Evolutionary conservation across 2,329 filamentous ascomycete genomes (phyloP).

Genomic region (Trichoderma sp.): DNA sequence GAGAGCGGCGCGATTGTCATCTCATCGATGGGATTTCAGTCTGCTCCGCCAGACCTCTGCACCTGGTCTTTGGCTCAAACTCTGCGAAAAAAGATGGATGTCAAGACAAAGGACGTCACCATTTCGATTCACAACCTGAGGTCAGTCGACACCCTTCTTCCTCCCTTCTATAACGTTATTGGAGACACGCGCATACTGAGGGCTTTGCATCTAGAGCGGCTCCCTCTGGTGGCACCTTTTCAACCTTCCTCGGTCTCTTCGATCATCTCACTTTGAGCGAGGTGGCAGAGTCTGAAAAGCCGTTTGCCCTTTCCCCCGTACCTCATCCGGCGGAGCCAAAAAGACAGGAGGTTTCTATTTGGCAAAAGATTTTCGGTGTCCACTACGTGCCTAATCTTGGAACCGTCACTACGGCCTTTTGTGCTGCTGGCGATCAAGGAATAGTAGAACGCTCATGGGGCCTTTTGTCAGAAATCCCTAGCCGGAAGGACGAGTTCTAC

Average conservation of each 20-base stretch:
- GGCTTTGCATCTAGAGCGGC: conserved; percentile 24
- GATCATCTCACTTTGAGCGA: conserved; percentile 51
- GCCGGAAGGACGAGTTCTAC: conserved; percentile 48
- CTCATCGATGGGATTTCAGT: conserved; percentile 61
- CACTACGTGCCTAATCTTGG: conserved; percentile 51
- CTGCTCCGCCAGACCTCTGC: conserved; percentile 57
- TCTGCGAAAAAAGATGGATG: conserved; percentile 48
- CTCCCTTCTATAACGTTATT: not conserved
- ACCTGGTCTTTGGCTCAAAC: conserved; percentile 52
- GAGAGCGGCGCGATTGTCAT: conserved; percentile 56
- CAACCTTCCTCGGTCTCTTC: conserved; percentile 60
- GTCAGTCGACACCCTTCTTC: conserved; percentile 28
- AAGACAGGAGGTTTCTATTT: conserved; percentile 31
- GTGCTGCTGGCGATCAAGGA: conserved; percentile 48
- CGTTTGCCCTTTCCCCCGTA: conserved; percentile 58
- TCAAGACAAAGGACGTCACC: conserved; percentile 51
- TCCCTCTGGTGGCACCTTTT: conserved; percentile 65
- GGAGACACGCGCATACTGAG: not conserved
- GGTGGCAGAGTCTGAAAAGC: conserved; percentile 43
- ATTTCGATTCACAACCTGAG: conserved; percentile 46
- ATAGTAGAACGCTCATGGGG: conserved; percentile 63
- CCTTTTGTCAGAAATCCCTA: conserved; percentile 46
- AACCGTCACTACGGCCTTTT: conserved; percentile 51
- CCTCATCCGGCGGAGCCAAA: conserved; percentile 39
- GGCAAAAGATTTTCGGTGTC: conserved; percentile 50